Base-by-base conservation (phyloP, 208 protist genomes). In the Angomonas ambiguus region DNA sequence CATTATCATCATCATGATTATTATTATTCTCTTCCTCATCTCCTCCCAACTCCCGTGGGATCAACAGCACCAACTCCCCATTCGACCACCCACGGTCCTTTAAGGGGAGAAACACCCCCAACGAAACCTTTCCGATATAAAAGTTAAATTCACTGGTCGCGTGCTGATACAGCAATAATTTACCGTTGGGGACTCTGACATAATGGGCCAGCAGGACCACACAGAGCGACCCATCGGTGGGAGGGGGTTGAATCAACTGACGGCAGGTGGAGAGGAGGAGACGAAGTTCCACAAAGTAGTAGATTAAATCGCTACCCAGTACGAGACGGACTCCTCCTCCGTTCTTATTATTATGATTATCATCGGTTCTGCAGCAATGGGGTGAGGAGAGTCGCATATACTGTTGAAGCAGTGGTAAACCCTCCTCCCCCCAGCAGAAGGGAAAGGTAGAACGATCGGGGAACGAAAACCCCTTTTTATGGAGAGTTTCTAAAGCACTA, bases 241-340 rank as follows among this genome's bases (percentile, higher is more conserved):
- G 48, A 30, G 24, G 11, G 6, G 16, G 2, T 48, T 24, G 20
- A 85, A 65, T 8, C 80, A 68, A 0, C 25, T 59, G 42, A n/a
- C 71, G 71, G 32, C 74, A 80, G 2, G 79, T 85, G 34, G 20
- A 27, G 33, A 92, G 71, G 11, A 92, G 71, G 1, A 41, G 48
- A 13, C 69, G 31, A 0, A 92, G 67, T 42, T 92, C 79, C 0
- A 87, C 85, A 18, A 80, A 77, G 69, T 88, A 88, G 65, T 92
- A 92, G 28, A 92, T 41, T 1, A 88, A 58, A 62, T 92, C 85
- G 1, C 82, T 87, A n/a, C 85, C 82, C 18, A 92, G 20, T 10
- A 88, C 59, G n/a, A 88, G 49, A 5, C 64, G 38, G 16, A 65
- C 16, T 20, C 16, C 5, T 41, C 8, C 8, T 5, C 13, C 35